Evolutionary conservation across 2,329 filamentous ascomycete species (phyloP).

Genomic region (Whalleya microplaca): DNA sequence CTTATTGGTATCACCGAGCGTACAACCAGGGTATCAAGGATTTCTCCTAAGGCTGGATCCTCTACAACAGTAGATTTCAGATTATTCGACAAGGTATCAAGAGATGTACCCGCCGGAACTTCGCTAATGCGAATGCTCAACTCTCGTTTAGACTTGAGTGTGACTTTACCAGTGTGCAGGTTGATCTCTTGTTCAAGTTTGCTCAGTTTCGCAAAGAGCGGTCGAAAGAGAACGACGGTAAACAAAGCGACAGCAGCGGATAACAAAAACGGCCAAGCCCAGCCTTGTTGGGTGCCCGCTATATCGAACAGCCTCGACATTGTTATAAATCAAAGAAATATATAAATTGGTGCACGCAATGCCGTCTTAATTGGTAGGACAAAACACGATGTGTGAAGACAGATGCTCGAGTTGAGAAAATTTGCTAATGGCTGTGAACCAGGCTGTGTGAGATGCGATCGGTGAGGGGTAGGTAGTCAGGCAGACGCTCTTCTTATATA

Average conservation of each 20-base stretch:
- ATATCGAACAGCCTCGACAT: background rate
- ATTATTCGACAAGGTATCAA: background rate
- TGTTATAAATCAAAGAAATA: background rate
- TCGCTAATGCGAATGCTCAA: constrained; percentile 7
- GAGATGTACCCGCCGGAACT: background rate
- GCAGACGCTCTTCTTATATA: background rate
- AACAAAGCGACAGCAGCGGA: background rate
- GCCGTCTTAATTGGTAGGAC: background rate
- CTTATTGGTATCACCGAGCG: constrained; percentile 4
- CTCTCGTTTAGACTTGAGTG: background rate
- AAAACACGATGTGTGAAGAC: background rate
- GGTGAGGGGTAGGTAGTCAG: background rate
- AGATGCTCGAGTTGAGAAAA: background rate
- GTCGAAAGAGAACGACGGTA: background rate
- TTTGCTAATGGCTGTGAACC: background rate
- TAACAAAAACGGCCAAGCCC: background rate
- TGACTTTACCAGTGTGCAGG: background rate
- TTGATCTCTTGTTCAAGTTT: too few relatives aligned
- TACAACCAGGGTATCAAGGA: background rate
- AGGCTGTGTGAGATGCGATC: background rate
- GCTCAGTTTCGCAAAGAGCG: background rate
- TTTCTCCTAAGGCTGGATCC: background rate
- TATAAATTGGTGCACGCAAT: background rate
- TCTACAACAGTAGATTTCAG: constrained; percentile 4
- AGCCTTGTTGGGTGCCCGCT: background rate